phyloP scores from a whole-genome alignment of 2,329 filamentous ascomycete species.

The Lasiodiplodia theobromae region DNA sequence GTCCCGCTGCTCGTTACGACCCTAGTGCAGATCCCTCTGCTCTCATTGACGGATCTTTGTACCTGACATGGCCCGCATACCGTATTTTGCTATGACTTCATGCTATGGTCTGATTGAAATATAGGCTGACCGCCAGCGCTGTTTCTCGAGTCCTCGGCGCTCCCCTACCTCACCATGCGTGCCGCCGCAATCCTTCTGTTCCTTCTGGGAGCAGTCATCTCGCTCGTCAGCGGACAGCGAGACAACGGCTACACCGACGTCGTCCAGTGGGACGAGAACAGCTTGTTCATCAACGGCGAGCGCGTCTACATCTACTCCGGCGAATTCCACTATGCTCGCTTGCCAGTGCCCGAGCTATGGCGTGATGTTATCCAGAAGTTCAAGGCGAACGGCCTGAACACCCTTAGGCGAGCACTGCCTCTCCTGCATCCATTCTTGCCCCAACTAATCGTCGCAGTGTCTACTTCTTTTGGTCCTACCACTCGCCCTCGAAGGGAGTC shows the following conservation, averaged over 20 bases:
- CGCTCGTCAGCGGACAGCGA: slow-evolving; percentile 36
- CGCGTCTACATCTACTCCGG: slow-evolving; percentile 61
- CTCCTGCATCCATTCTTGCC: not conserved
- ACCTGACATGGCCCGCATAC: slow-evolving; percentile 15
- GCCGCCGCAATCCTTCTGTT: slow-evolving; percentile 3
- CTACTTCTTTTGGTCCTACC: slow-evolving; percentile 59
- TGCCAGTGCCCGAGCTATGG: slow-evolving; percentile 60
- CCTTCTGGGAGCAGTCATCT: slow-evolving; percentile 14
- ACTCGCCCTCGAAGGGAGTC: slow-evolving; percentile 53
- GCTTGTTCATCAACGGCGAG: slow-evolving; percentile 59
- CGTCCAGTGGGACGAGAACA: slow-evolving; percentile 63
- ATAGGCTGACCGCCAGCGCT: not conserved
- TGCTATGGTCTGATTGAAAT: slow-evolving; percentile 7
- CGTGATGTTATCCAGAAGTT: slow-evolving; percentile 60
- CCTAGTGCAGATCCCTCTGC: slow-evolving; percentile 3
- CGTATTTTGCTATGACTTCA: slow-evolving; percentile 26
- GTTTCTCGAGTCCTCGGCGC: not conserved
- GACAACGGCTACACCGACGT: slow-evolving; percentile 56
- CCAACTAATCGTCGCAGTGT: slow-evolving; percentile 34
- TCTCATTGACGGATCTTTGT: slow-evolving; percentile 27
- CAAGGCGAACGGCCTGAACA: slow-evolving; percentile 59
- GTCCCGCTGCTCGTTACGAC: not conserved
- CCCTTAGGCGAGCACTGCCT: slow-evolving; percentile 46
- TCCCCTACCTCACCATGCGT: slow-evolving; percentile 7
- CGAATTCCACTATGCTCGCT: slow-evolving; percentile 62